These are phyloP conservation scores for Fraxinus nigra DNA, from an alignment of 305 asterid species.

Conservation along the genomic window DNA sequence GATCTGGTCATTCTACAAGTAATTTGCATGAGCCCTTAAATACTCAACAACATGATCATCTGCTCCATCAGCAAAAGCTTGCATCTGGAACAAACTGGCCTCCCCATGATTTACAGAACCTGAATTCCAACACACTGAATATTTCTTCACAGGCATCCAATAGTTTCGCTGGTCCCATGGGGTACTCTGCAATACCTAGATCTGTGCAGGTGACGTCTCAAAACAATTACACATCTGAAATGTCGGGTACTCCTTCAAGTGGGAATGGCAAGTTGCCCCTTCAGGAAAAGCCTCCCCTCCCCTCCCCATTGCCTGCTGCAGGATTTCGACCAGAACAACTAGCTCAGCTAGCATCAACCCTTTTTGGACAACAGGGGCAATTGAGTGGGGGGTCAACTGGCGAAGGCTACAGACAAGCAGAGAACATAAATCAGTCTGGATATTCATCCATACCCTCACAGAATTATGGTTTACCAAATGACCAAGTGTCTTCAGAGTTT, in stretches of 20 bases:
- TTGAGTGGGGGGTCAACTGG: constrained; percentile 26
- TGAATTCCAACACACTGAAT: constrained; percentile 28
- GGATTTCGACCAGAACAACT: constrained; percentile 65
- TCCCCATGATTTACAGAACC: constrained; percentile 41
- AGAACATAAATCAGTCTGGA: constrained; percentile 34
- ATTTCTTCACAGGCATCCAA: constrained; percentile 29
- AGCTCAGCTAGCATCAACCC: constrained; percentile 66
- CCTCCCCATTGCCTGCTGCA: constrained; percentile 36
- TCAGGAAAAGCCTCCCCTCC: constrained; percentile 39
- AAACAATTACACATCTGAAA: constrained; percentile 29
- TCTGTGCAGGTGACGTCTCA: constrained; percentile 31
- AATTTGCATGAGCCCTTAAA: constrained; percentile 22
- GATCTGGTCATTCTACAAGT: constrained; percentile 25
- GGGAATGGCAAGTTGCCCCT: constrained; percentile 37
- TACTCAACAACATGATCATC: constrained; percentile 39
- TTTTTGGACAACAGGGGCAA: constrained; percentile 73
- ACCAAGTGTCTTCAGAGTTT: constrained; percentile 45
- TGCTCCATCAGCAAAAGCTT: constrained; percentile 36
- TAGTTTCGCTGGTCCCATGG: constrained; percentile 23
- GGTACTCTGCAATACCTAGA: constrained; percentile 29
- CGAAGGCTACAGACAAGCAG: constrained; percentile 47
- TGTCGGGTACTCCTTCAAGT: constrained; percentile 21
- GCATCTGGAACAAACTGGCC: constrained; percentile 42
- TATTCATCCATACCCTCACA: constrained; percentile 40
- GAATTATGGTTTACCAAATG: constrained; percentile 38